Conservation (phyloP, 352 stramenopile species). For the Phytophthora hibernalis region DNA sequence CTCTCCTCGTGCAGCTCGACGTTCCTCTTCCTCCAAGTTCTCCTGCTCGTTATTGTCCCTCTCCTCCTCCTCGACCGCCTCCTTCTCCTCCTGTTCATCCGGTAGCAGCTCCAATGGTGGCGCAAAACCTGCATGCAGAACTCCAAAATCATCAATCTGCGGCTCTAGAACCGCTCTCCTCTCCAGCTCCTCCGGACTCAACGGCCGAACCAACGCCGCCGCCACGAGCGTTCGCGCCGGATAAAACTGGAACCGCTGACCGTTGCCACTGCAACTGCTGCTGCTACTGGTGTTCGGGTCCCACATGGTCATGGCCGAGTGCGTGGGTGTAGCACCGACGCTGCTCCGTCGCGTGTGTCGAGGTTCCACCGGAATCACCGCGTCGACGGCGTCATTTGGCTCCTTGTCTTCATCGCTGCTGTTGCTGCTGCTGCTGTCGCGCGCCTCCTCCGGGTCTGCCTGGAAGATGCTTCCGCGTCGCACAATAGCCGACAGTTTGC, state of each 20-base stretch:
- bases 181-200: conserved; percentile 35
- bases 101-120: conserved; percentile 1
- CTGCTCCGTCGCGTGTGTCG: conserved; percentile 15
- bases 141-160: conserved; percentile 32
- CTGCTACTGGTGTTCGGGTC: conserved; percentile 15
- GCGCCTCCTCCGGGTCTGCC: conserved; percentile 31
- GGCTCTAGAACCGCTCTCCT: conserved; percentile 30
- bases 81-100: conserved; percentile 33
- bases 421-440: conserved; percentile 24
- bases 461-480: conserved; percentile 49
- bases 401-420: conserved; percentile 31
- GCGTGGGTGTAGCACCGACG: conserved; percentile 20
- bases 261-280: conserved; percentile 6
- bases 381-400: conserved; percentile 5
- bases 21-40: conserved; percentile 45
- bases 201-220: conserved; percentile 33
- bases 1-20: conserved; percentile 24
- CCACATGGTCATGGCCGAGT: conserved; percentile 38
- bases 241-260: conserved; percentile 48
- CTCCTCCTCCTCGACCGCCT: conserved; percentile 19
- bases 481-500: conserved; percentile 62
- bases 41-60: conserved; percentile 47
- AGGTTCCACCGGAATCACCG: neutral
- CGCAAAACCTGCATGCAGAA: conserved; percentile 43
- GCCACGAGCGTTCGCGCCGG: conserved; percentile 33